Base-by-base conservation (phyloP, 306 rosid species). In the Prinsepia uniflora region DNA sequence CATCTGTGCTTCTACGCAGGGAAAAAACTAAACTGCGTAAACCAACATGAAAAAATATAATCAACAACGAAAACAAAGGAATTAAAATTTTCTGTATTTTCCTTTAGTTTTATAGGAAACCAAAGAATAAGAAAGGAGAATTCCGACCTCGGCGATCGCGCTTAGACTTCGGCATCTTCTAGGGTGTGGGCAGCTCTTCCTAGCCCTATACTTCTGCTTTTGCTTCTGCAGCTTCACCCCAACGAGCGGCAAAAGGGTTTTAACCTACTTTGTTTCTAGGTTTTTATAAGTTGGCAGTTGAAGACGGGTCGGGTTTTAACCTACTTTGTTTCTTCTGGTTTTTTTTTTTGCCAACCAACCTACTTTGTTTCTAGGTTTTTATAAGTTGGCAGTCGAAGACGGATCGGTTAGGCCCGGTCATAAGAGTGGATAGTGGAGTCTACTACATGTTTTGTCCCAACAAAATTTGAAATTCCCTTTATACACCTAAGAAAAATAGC, bases 111-210 rank as follows among this genome's bases (percentile, higher is more conserved):
- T 34, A 43, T 61, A 44, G 13, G 2, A 19, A 50, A 18, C 17
- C 65, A 62, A 59, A 49, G 55, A 62, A 6, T 24, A 47, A 69
- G 50, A 22, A 22, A 6, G 6, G 5, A 39, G 55, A 46, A 6
- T 2, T 5, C 65, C 0, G 10, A 90, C 96, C 90, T 74, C 77
- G 86, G 56, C 66, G 80, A 65, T 88, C 84, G 52, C 96, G 82
- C 83, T 87, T 89, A 7, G 96, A 89, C 60, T 85, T 87, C 0
- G 96, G 96, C 96, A 89, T 89, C 47, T 55, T 71, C 20, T 34
- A 13, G 64, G 20, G 53, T 43, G 41, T 5, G 42, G 24, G 52
- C 30, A 30, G 63, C 18, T 56, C 65, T 55, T 22, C 18, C 6
- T 64, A 6, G 53, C 12, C 3, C 40, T 64, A 6, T 44, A 52